Evolutionary conservation across 2,329 filamentous ascomycete species (phyloP).

Genomic region (Colletotrichum destructivum): DNA sequence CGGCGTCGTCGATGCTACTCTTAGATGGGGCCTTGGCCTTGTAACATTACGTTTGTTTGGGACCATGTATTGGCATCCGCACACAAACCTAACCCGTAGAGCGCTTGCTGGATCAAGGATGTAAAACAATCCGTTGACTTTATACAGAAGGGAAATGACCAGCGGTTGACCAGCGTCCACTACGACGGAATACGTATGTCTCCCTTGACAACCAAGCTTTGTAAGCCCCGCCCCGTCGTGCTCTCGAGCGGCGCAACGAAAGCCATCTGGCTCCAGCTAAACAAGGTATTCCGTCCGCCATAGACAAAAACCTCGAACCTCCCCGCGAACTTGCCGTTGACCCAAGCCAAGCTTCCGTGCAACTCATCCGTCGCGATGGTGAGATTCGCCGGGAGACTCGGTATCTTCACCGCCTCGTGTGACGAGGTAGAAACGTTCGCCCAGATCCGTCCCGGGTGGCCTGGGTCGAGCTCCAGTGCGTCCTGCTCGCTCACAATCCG

Average conservation of each 20-base stretch:
- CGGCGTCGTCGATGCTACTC: no score
- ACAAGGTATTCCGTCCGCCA: conserved; percentile 64
- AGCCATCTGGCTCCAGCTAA: conserved; percentile 71
- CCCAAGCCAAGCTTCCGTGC: conserved; percentile 65
- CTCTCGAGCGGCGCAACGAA: conserved; percentile 65
- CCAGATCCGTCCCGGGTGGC: conserved; percentile 67
- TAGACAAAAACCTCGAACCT: conserved; percentile 70
- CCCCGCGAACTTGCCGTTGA: conserved; percentile 61
- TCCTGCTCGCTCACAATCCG: conserved; percentile 59
- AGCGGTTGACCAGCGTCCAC: neutral
- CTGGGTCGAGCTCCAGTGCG: conserved; percentile 63
- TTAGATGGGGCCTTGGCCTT: no score
- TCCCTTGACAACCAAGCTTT: neutral
- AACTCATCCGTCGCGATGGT: conserved; percentile 60
- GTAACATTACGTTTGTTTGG: no score
- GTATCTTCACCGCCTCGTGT: conserved; percentile 57
- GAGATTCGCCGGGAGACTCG: conserved; percentile 50
- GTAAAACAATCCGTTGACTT: no score
- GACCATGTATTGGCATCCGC: no score
- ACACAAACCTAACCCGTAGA: no score
- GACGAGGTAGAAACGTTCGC: conserved; percentile 61
- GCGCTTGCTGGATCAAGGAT: no score
- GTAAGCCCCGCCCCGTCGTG: neutral
- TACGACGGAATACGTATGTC: neutral
- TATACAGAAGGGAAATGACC: no score